These are phyloP conservation scores for Mucor irregularis DNA, from an alignment of 371 early-diverging fungal species.

Conservation along the genomic window DNA sequence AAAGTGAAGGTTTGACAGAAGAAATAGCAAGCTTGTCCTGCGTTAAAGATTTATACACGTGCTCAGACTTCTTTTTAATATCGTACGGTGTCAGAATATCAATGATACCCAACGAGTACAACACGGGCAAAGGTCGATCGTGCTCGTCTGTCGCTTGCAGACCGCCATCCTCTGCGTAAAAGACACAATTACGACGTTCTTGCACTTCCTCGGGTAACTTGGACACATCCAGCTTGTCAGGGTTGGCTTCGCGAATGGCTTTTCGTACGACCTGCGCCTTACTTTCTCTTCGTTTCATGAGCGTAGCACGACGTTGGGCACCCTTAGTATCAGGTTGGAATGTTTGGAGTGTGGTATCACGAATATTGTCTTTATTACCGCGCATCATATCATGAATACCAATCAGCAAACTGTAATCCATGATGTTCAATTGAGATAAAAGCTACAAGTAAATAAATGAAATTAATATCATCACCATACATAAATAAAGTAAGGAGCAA, in stretches of 20 bases:
- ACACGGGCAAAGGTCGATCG: conserved; percentile 65
- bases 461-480: conserved; percentile 10
- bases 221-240: conserved; percentile 62
- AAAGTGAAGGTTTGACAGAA: conserved; percentile 88
- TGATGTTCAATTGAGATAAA: conserved; percentile 80
- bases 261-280: conserved; percentile 71
- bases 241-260: conserved; percentile 74
- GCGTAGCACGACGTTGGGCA: conserved; percentile 39
- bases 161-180: conserved; percentile 93
- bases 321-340: conserved; percentile 60
- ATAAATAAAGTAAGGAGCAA: conserved; percentile 17
- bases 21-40: conserved; percentile 83
- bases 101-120: conserved; percentile 96
- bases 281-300: conserved; percentile 58
- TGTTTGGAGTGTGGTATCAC: conserved; percentile 84
- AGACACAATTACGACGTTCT: conserved; percentile 71
- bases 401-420: conserved; percentile 90
- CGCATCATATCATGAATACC: conserved; percentile 87
- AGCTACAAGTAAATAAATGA: conserved; percentile 78
- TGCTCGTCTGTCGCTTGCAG: conserved; percentile 78
- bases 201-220: conserved; percentile 54
- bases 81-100: conserved; percentile 98
- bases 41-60: conserved; percentile 79
- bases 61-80: conserved; percentile 86
- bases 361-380: conserved; percentile 87